These are phyloP conservation scores for Colletotrichum camelliae DNA, from an alignment of 2,329 filamentous ascomycete species.

Conservation along the genomic window DNA sequence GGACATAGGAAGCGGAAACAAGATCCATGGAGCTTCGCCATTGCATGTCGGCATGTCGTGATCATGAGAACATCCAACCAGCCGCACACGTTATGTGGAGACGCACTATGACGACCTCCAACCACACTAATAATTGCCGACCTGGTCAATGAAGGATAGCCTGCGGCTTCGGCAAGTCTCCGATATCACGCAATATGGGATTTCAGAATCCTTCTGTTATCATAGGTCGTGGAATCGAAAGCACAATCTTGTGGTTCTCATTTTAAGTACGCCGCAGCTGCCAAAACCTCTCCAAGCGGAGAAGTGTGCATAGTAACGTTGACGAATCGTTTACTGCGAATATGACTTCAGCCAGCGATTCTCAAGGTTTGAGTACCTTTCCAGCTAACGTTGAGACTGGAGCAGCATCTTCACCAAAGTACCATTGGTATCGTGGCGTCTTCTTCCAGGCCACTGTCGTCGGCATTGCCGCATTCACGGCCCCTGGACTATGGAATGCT, in stretches of 20 bases:
- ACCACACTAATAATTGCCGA: not conserved
- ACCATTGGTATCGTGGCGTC: slow-evolving; percentile 29
- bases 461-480: slow-evolving; percentile 29
- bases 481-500: slow-evolving; percentile 34
- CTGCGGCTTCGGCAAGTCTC: not conserved
- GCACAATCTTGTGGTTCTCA: not conserved
- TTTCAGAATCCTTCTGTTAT: not conserved
- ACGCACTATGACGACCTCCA: not conserved
- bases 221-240: not conserved
- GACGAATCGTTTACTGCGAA: not conserved
- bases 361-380: too few relatives aligned
- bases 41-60: slow-evolving; percentile 10
- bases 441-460: slow-evolving; percentile 33
- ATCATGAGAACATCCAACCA: not conserved
- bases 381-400: not conserved
- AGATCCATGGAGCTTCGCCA: not conserved
- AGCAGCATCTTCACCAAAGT: not conserved
- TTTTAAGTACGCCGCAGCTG: not conserved
- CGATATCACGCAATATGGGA: not conserved
- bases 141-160: not conserved
- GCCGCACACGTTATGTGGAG: not conserved
- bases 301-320: not conserved
- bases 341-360: not conserved
- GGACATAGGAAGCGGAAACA: not conserved
- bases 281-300: not conserved